Evolutionary conservation across 192 early-diverging fungal genomes (phyloP).

Genomic region (Helicostylum pulchrum): DNA sequence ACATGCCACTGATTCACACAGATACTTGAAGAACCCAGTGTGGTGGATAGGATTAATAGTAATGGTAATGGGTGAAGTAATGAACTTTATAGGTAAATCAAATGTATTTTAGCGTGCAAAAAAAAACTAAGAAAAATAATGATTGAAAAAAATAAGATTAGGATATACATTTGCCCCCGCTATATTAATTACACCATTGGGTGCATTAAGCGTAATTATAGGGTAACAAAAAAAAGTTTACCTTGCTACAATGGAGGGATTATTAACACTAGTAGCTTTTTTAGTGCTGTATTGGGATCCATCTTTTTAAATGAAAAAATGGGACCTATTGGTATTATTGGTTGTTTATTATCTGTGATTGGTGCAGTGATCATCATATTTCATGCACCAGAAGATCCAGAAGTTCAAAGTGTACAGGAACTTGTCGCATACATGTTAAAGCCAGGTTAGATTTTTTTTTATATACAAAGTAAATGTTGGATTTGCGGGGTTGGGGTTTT

Average conservation of each 20-base stretch:
- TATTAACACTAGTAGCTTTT: slow-evolving; percentile 53
- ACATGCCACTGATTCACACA: slow-evolving; percentile 58
- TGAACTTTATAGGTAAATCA: slow-evolving; percentile 10
- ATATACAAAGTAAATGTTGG: background rate
- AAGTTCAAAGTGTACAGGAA: slow-evolving; percentile 78
- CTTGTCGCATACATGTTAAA: slow-evolving; percentile 75
- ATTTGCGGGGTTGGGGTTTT: too few species aligned
- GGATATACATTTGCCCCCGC: slow-evolving; percentile 92
- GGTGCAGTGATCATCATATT: slow-evolving; percentile 85
- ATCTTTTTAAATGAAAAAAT: slow-evolving; percentile 87
- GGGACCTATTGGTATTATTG: slow-evolving; percentile 78
- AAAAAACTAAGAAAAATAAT: too few species aligned
- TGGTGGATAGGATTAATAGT: slow-evolving; percentile 89
- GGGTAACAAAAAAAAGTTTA: slow-evolving; percentile 6
- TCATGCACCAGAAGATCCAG: slow-evolving; percentile 81
- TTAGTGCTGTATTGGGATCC: slow-evolving; percentile 81
- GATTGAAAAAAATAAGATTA: slow-evolving; percentile 36
- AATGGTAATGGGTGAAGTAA: slow-evolving; percentile 58
- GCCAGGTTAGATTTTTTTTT: slow-evolving; percentile 51
- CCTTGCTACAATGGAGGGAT: slow-evolving; percentile 37
- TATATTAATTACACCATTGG: slow-evolving; percentile 90
- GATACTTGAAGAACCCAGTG: slow-evolving; percentile 79
- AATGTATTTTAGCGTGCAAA: too few species aligned
- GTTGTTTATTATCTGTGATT: slow-evolving; percentile 87
- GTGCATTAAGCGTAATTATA: slow-evolving; percentile 82